Evolutionary conservation across 345 rosid genomes (phyloP), one percentile per base, ranked within the genome.

Genomic region (Mercurialis annua): DNA sequence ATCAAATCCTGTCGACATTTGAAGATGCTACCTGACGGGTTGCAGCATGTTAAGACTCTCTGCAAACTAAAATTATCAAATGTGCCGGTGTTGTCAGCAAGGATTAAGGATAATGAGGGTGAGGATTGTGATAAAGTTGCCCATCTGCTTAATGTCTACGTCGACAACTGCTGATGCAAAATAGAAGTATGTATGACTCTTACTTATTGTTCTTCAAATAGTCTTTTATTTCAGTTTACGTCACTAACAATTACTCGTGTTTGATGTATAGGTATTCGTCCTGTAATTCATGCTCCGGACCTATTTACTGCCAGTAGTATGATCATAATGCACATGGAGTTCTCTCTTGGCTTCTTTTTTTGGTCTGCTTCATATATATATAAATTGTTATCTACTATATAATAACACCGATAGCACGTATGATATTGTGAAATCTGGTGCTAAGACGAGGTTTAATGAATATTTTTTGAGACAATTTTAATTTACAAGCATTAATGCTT

Each of bases 1-100:
- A 51, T 73, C 27, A 44, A 56, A 54, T 60, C 26, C 51, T 73
- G 76, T 10, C 12, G 6, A 10, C 66, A 33, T 18, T 52, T 73
- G 43, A 14, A 17, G 40, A 44, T 29, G 61, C 30, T 73, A 24
- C 76, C 76, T 7, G 62, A 73, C 18, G 71, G 76, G 43, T 31
- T 73, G 20, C 46, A 36, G 23, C 51, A 73, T 52, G 31, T 73
- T 20, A 40, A n/a, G 46, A 52, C 31, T 9, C 70, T 66, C 2
- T 21, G 2, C 10, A 24, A 59, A 2, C 12, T 73, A 23, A 66
- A 60, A 42, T 20, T 73, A 46, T 43, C 11, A 15, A 47, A 67
- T 44, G 60, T 73, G 71, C 47, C 76, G 0, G n/a, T 50, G 38
- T 40, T 65, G 11, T 58, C 47, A 8, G 61, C 38, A 2, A 65